These are phyloP conservation scores for Zoysia matrella DNA, from an alignment of 202 grass and related monocot genomes.

Conservation along the genomic window DNA sequence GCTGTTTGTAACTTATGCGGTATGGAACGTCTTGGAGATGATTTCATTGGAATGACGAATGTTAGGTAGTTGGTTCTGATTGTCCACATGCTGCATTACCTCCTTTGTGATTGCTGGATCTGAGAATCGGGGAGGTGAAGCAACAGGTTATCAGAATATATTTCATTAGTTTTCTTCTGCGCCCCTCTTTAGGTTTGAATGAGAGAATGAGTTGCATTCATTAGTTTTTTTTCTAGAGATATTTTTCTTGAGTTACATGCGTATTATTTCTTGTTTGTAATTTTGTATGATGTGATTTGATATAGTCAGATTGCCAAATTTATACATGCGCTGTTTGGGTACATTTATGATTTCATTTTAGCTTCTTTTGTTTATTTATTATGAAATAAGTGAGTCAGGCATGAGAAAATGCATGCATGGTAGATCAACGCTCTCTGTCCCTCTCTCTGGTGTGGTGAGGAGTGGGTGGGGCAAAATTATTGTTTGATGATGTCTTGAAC, in stretches of 20 bases:
- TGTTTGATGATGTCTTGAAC: neutral
- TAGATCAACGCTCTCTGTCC: neutral
- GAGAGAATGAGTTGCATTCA: neutral
- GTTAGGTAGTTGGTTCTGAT: neutral
- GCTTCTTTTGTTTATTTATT: neutral
- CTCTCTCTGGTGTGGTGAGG: neutral
- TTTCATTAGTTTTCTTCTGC: neutral
- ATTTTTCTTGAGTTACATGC: slow-evolving; percentile 2
- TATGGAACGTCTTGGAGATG: neutral
- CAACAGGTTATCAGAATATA: neutral
- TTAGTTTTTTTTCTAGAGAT: neutral
- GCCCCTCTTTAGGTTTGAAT: neutral
- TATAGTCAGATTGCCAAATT: slow-evolving; percentile 14
- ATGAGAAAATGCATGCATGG: neutral
- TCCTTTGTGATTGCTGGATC: neutral
- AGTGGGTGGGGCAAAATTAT: neutral
- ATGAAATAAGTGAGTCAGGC: neutral
- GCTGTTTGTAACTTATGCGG: neutral
- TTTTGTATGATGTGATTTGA: neutral
- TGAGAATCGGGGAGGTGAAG: neutral
- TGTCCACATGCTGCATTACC: neutral
- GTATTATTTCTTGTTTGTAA: neutral
- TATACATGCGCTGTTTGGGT: neutral
- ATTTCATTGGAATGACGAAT: neutral
- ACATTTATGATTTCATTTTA: neutral